Evolutionary conservation across 2,329 filamentous ascomycete genomes (phyloP), one percentile per base, ranked within the genome.

Genomic region (Trichoderma arundinaceum): DNA sequence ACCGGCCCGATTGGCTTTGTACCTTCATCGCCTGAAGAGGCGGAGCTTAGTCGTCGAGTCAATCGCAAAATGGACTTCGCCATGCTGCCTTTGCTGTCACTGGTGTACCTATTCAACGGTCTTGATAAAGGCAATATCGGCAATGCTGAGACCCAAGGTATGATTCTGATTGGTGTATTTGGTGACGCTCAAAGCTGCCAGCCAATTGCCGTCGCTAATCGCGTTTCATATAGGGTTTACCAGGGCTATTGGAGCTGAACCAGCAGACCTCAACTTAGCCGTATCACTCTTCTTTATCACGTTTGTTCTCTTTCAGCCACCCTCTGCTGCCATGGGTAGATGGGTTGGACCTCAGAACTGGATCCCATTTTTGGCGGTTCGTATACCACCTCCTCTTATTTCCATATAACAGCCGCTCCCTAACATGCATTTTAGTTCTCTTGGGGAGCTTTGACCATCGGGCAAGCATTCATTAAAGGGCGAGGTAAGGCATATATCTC

Each of bases 321-420:
- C 44, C 44, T 48, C 44, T 28, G 44, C 44, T 48, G 44, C 44
- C 44, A 48, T 48, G 44, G 44, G 44, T 48, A 48, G 44, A 48
- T 48, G 44, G 44, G 17, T 48, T 28, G 44, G 44, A 28, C 44
- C 44, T 28, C 44, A 48, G 44, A 48, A 28, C 17, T 48, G 44
- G 44, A 48, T 48, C 44, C 44, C 44, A 22, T 48, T 48, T 48
- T 22, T 48, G 44, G 44, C 44, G 44, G 44, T 48, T 22, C 10
- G 44, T 48, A 48, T 48, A 12, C 44, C 44, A 48, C 44, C 44
- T 48, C 10, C 4, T 41, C 38, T 22, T 48, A 48, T 17, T 48
- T 48, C 44, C 12, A 13, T 28, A 22, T 3, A 3, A 28, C 19
- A 48, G 10, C 44, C 9, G 10, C 44, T 17, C 17, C 17, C 44